Evolutionary conservation across 176 grass and related monocot species (phyloP), one percentile per base, ranked within the genome.

Genomic region (Microstegium vimineum): DNA sequence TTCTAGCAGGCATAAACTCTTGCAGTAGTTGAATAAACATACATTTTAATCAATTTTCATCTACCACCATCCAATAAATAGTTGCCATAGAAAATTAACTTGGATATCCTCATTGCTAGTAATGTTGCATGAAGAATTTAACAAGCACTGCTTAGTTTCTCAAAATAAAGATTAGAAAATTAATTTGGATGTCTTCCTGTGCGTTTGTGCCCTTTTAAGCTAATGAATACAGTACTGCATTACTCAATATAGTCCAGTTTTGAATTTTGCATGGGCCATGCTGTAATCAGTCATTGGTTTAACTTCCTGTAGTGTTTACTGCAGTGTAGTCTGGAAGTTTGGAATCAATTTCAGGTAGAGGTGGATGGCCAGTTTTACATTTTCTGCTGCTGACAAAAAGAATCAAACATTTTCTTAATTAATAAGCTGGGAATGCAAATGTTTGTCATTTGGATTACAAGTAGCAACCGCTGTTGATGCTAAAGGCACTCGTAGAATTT

Each of bases 371-470:
- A n/a, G 14, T 74, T 61, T 74, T 79, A 35, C 16, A 8, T 37
- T 57, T 70, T 26, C 56, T 22, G 23, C 45, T 72, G 42, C 41
- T 70, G 66, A 84, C 75, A 66, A 68, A 67, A 65, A 68, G 31
- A 73, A 75, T 42, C 14, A 69, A 54, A 13, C 34, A 49, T 70
- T 59, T 28, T 11, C 66, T 84, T 36, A 79, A 5, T 35, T 51
- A 27, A 13, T 59, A 34, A 32, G 54, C n/a, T 4, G 22, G n/a
- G n/a, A 59, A 42, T 52, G 31, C 40, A 4, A 13, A 18, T 62
- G 27, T 35, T 40, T 25, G 15, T 22, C 46, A 16, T 43, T 30
- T 20, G 6, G n/a, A 61, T n/a, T 16, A 61, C 6, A 23, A 49
- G 11, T 70, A 25, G 23, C 25, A 70, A 8, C 52, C 15, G 6